Base-by-base conservation (phyloP, 1,284 basidiomycete species). In the Boletellus sp. region DNA sequence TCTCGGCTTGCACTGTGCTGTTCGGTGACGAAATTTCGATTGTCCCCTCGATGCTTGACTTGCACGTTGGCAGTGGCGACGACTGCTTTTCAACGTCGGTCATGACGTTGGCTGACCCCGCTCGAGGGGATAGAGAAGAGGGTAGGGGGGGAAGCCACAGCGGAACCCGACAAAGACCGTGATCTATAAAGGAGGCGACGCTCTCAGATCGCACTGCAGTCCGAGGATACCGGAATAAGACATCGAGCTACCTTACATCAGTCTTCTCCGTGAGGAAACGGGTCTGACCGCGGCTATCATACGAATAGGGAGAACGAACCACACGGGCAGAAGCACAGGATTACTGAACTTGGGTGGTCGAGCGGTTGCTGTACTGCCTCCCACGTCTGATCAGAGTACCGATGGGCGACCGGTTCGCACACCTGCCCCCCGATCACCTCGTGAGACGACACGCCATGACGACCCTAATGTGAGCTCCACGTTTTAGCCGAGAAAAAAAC, bases 101-200 rank as follows among this genome's bases (percentile, higher is more conserved):
- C 66, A 64, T 64, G 23, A 29, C 36, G 17, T 36, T 46, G n/a
- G 51, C 44, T 13, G 53, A 41, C 36, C 47, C 42, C 33, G 42
- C 20, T 50, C n/a, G 39, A 32, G 25, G 16, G 41, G 49, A 36
- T 20, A 41, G 41, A 36, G 42, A 37, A 37, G 32, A 50, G 50
- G 49, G 51, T 11, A 47, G 29, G 44, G 45, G 44, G 45, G 57
- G 49, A 43, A 49, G 43, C 47, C 35, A 36, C 43, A 44, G 43
- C 39, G 34, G 47, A 43, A 45, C 33, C 34, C 32, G 21, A 22
- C 16, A 17, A 40, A 41, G 43, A 17, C 22, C 37, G 17, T 21
- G 48, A 60, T 45, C 63, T 66, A 66, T 67, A 66, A 67, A 60
- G 39, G 27, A 43, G 47, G 26, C 40, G 42, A 45, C 40, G 37